Base-by-base conservation (phyloP, 805 yeast species). In the Lachancea waltii region DNA sequence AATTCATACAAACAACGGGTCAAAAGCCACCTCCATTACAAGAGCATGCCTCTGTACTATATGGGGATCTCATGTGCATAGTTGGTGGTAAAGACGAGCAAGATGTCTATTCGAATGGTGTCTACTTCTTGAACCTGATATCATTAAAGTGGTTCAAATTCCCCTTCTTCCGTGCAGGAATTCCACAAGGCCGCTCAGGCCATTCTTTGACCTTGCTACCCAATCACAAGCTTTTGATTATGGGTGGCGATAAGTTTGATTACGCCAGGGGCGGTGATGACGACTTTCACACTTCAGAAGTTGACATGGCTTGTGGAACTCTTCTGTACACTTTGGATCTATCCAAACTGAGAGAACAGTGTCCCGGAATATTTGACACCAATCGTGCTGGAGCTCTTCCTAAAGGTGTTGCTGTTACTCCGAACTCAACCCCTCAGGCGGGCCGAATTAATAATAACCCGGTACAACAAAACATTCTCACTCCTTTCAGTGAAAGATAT, bases 181-280 rank as follows among this genome's bases (percentile, higher is more conserved):
- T 64, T 29, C 95, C 96, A 1, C 84, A 89, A 31, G 77, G 92
- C 10, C 75, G 97, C 50, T 84, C 90, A 45, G 97, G 97, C 7
- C 98, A 92, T 62, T 77, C 95, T 6, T 65, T 90, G 63, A 79
- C 97, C 1, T 60, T 83, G 40, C 67, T 80, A 34, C 73, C 69
- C 18, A 75, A 75, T 44, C 76, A 85, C 52, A 84, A 80, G 60
- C 54, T 90, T 24, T 56, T 89, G 9, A 75, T 90, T 11, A 80
- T 94, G 84, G 98, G 98, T 30, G 97, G 98, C 42, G 95, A 86
- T 60, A 73, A 78, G 48, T 73, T 76, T 46, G 90, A 84, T 54
- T 79, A 74, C 51, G 78, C 80, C 6, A 60, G 64, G 31, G 55
- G 65, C 19, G 68, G 68, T 18, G 70, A 68, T 42, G 65, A 62